Conservation (phyloP, 2,329 filamentous ascomycete genomes). For the Ophiostoma australiae region DNA sequence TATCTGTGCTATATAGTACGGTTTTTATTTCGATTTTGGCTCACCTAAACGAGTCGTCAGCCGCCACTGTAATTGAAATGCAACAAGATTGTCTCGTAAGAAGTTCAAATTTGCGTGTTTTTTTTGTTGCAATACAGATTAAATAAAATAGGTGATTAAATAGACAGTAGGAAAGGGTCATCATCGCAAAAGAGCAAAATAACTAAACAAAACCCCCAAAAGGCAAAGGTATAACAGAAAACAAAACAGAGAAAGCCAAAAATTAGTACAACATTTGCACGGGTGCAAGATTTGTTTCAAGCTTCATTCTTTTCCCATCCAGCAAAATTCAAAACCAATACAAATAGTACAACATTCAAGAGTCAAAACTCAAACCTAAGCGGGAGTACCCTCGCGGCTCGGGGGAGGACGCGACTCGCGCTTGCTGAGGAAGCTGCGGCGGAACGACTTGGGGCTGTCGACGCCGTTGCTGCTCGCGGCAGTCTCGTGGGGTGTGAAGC, state of each 20-base stretch:
- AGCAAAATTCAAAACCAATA: neutral
- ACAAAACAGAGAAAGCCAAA: neutral
- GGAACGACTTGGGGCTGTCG: constrained; percentile 46
- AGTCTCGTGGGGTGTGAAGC: constrained; percentile 50
- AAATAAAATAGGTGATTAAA: neutral
- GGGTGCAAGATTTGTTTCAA: neutral
- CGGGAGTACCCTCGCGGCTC: constrained; percentile 44
- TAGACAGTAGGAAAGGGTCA: constrained; percentile 12
- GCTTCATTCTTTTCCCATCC: constrained; percentile 10
- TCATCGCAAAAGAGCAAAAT: neutral
- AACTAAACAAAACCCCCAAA: neutral
- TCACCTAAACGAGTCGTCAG: too few species aligned
- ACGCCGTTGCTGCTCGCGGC: constrained; percentile 34
- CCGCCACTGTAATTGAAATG: too few species aligned
- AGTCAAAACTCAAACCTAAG: constrained; percentile 21
- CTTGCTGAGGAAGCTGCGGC: constrained; percentile 54
- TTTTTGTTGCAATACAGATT: neutral
- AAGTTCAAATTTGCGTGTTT: neutral
- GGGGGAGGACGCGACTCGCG: constrained; percentile 32
- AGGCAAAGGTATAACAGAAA: constrained; percentile 5
- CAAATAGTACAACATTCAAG: neutral
- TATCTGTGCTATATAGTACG: too few species aligned
- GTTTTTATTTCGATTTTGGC: too few species aligned
- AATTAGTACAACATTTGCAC: neutral
- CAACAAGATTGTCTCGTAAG: too few species aligned